These are phyloP conservation scores for Daldinia eschscholtzii DNA, from an alignment of 2,329 filamentous ascomycete species.

Conservation along the genomic window DNA sequence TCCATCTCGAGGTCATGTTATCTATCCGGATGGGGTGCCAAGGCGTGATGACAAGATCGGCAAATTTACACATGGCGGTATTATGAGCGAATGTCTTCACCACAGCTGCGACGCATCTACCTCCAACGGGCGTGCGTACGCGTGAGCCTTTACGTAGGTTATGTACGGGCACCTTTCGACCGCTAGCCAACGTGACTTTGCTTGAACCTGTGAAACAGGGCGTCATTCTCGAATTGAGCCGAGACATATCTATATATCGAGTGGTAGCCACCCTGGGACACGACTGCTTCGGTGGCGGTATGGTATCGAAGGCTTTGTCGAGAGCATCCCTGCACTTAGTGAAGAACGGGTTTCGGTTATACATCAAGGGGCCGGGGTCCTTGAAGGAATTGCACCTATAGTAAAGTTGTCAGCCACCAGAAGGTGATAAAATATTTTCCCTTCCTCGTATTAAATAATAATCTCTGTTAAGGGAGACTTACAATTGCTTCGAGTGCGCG, in stretches of 20 bases:
- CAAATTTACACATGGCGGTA: conserved; percentile 61
- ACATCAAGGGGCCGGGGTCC: conserved; percentile 68
- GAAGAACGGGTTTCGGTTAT: conserved; percentile 68
- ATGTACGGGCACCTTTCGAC: conserved; percentile 56
- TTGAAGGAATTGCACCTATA: conserved; percentile 71
- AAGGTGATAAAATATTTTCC: background rate
- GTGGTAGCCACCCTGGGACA: conserved; percentile 32
- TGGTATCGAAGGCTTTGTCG: conserved; percentile 62
- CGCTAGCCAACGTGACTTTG: conserved; percentile 60
- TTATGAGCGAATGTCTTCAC: conserved; percentile 62
- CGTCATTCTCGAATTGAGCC: conserved; percentile 58
- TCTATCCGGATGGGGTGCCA: conserved; percentile 68
- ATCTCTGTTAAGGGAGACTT: conserved; percentile 12
- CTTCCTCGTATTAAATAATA: background rate
- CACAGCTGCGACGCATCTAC: conserved; percentile 63
- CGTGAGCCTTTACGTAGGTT: conserved; percentile 60
- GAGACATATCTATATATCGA: conserved; percentile 44
- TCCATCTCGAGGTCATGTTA: conserved; percentile 55
- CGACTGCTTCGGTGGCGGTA: conserved; percentile 59
- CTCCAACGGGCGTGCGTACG: conserved; percentile 65
- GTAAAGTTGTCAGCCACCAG: conserved; percentile 7
- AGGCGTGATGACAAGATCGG: conserved; percentile 65
- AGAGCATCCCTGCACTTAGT: conserved; percentile 62
- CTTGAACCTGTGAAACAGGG: conserved; percentile 68
- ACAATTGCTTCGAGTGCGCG: conserved; percentile 67